Evolutionary conservation across 2,329 filamentous ascomycete species (phyloP).

Genomic region (Xylariomycetidae sp.): DNA sequence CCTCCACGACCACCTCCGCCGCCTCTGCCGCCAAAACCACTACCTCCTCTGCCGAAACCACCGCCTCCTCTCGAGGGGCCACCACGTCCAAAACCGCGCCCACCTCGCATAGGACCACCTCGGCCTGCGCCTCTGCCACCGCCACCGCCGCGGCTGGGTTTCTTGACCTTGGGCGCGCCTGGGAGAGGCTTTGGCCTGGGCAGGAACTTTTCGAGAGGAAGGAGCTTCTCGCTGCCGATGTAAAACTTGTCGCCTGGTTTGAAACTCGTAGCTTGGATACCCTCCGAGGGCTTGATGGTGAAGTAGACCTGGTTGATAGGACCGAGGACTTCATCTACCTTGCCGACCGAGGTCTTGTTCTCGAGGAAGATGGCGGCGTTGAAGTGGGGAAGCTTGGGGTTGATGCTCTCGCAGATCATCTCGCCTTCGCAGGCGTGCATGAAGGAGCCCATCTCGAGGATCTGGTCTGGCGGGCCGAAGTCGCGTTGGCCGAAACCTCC

Average conservation of each 20-base stretch:
- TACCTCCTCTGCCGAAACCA: conserved; percentile 37
- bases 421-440: conserved; percentile 95
- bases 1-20: conserved; percentile 12
- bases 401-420: conserved; percentile 94
- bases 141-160: conserved; percentile 67
- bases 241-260: conserved; percentile 97
- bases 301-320: conserved; percentile 98
- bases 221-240: conserved; percentile 88
- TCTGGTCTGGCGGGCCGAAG: conserved; percentile 29
- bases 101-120: conserved; percentile 31
- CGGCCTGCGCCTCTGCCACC: conserved; percentile 44
- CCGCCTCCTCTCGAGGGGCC: conserved; percentile 41
- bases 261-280: conserved; percentile 92
- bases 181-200: conserved; percentile 79
- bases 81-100: conserved; percentile 48
- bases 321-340: conserved; percentile 96
- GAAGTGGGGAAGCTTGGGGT: conserved; percentile 96
- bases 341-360: conserved; percentile 94
- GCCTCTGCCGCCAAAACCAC: conserved; percentile 23
- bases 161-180: conserved; percentile 60
- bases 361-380: conserved; percentile 98
- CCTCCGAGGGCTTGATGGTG: conserved; percentile 95
- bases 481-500: conserved; percentile 29
- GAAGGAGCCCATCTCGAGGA: conserved; percentile 81
- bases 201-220: conserved; percentile 93